These are phyloP conservation scores for Coccomyxa sp. DNA, from an alignment of 139 green algal species.

Conservation along the genomic window DNA sequence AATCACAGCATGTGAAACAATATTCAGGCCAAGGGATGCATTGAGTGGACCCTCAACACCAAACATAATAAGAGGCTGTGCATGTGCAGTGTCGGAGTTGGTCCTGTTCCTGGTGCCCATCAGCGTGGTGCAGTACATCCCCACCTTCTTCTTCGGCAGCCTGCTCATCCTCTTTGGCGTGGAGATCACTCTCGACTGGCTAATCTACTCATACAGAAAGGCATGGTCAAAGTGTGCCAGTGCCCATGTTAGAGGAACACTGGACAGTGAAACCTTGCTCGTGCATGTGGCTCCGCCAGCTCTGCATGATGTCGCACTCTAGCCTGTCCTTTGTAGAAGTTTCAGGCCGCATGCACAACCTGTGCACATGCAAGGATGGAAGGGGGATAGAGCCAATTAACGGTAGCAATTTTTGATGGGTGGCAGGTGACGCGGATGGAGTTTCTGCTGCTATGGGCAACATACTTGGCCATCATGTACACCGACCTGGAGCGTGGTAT, in stretches of 20 bases:
- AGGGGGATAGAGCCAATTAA: no score
- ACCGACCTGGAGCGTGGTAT: conserved; percentile 57
- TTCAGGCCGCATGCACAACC: no score
- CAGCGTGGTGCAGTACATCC: conserved; percentile 44
- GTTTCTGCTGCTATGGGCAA: conserved; percentile 68
- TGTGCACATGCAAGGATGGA: no score
- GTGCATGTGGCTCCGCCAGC: no score
- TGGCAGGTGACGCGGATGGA: conserved; percentile 33
- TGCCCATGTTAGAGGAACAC: no score
- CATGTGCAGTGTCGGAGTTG: conserved; percentile 35
- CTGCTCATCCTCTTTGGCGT: conserved; percentile 76
- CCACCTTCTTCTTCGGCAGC: conserved; percentile 60
- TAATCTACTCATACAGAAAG: conserved; percentile 49
- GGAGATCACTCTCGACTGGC: conserved; percentile 66
- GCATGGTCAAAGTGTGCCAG: conserved; percentile 17
- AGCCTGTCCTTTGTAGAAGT: no score
- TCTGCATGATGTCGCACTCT: no score
- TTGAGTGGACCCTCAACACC: no score
- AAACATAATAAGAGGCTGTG: no score
- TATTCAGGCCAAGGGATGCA: no score
- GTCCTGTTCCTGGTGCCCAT: conserved; percentile 65
- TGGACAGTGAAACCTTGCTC: no score
- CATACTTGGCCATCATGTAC: conserved; percentile 65
- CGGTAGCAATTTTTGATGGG: no score
- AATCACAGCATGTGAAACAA: not conserved